Base-by-base conservation (phyloP, 1,139 yeast genomes). In the Yamadazyma mexicana region DNA sequence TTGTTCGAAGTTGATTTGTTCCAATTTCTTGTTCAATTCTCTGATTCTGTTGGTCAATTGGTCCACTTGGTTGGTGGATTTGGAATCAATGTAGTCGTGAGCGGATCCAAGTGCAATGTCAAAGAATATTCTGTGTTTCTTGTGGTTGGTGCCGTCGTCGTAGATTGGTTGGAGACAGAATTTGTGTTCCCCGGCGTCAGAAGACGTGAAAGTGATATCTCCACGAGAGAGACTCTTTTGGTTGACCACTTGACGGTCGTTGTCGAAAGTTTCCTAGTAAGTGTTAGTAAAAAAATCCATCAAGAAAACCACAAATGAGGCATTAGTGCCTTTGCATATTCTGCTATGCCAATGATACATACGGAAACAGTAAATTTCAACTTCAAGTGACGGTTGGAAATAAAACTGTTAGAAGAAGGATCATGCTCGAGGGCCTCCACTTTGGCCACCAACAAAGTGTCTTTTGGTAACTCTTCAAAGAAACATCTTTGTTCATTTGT, bases 91-190 rank as follows among this genome's bases (percentile, higher is more conserved):
- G 45, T 70, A 72, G 50, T 71, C 77, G 50, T 69, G 69, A 30
- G 76, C 66, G 5, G 73, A 62, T n/a, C 77, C 78, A 43, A 65
- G 59, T 34, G 73, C 75, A 44, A 73, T 59, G 50, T 73, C 78
- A 42, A 73, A 70, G 55, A 65, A 69, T 40, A 73, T 65, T 44
- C 76, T 60, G 57, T 71, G 76, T 29, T 54, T 52, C 45, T 62
- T 67, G 22, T 43, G 33, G 18, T 44, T 18, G 39, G 64, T 54
- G 12, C 69, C 69, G 48, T 68, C 74, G n/a, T 43, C 46, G 55
- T 71, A 68, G 15, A 61, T 49, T 26, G 78, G 77, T 10, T 66
- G 66, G 54, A 73, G 61, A 51, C 78, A 73, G 59, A 73, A 66
- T 51, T 64, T 70, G 59, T 73, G 77, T 54, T 72, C 77, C 44